These are phyloP conservation scores for Cutaneotrichosporon daszewskae DNA, from an alignment of 1,284 basidiomycete genomes.

Conservation along the genomic window DNA sequence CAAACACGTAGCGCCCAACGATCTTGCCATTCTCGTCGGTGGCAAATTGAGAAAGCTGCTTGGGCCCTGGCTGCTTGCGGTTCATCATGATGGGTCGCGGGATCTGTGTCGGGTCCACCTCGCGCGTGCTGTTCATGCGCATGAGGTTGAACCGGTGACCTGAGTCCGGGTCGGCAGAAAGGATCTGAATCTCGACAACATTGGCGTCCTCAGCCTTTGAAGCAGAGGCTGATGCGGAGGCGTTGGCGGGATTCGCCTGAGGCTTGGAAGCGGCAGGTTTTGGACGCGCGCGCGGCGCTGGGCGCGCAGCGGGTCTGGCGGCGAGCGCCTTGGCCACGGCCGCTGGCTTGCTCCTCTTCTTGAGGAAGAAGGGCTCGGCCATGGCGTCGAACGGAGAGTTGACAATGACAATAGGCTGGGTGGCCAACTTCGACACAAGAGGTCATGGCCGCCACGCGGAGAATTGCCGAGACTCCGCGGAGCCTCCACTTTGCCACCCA, in stretches of 20 bases:
- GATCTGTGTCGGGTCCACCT: conserved; percentile 31
- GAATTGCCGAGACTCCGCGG: conserved; percentile 1
- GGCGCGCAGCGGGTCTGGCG: background rate
- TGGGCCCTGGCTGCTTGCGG: conserved; percentile 37
- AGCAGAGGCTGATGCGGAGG: background rate
- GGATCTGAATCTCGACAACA: conserved; percentile 36
- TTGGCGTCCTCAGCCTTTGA: conserved; percentile 5
- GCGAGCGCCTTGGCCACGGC: conserved; percentile 3
- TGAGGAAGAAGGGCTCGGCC: conserved; percentile 35
- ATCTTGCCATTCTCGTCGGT: conserved; percentile 33
- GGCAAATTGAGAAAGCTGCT: conserved; percentile 25
- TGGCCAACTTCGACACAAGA: background rate
- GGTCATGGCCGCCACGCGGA: background rate
- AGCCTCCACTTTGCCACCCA: conserved; percentile 4
- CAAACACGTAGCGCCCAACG: conserved; percentile 36
- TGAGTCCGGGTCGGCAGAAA: conserved; percentile 20
- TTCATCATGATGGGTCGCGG: conserved; percentile 34
- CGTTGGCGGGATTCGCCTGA: background rate
- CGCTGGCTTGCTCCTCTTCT: conserved; percentile 22
- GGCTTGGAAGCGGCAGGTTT: background rate
- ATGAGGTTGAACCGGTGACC: conserved; percentile 38
- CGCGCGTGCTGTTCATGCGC: conserved; percentile 28
- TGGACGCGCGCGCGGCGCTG: background rate
- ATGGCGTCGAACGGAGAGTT: conserved; percentile 11
- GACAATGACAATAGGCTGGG: background rate